phyloP scores from a whole-genome alignment of 2,329 filamentous ascomycete species.

The Pyrenophora teres region DNA sequence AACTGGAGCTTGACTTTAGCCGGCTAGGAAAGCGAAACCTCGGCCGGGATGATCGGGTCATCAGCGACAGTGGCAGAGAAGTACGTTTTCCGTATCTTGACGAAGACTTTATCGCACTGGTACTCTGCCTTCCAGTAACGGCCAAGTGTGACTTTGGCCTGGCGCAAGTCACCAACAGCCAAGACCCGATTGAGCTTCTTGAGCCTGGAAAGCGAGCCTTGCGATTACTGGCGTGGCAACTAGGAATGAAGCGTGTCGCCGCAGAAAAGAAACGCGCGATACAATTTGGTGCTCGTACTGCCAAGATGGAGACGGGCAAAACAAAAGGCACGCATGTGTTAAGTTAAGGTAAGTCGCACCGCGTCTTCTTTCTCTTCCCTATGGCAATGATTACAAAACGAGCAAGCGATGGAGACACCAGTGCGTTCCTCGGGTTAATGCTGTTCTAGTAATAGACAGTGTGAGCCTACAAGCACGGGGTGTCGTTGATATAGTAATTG shows the following conservation, averaged over 20 bases:
- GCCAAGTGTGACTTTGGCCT: constrained; percentile 86
- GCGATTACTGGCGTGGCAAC: constrained; percentile 72
- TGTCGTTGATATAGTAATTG: constrained; percentile 26
- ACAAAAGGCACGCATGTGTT: constrained; percentile 55
- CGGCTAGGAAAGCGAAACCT: constrained; percentile 92
- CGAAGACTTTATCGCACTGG: constrained; percentile 82
- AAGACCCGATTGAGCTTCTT: constrained; percentile 49
- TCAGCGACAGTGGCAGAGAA: constrained; percentile 87
- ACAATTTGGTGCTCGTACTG: constrained; percentile 50
- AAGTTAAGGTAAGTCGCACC: constrained; percentile 27
- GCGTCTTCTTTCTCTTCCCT: constrained; percentile 2
- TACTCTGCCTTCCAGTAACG: constrained; percentile 73
- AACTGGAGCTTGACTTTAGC: constrained; percentile 82
- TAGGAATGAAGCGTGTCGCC: constrained; percentile 74
- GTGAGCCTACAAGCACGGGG: constrained; percentile 22
- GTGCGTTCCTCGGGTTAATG: constrained; percentile 22
- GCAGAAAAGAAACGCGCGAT: constrained; percentile 92
- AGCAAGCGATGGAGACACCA: constrained; percentile 36
- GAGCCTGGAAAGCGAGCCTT: constrained; percentile 83
- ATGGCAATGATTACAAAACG: constrained; percentile 39
- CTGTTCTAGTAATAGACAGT: constrained; percentile 1
- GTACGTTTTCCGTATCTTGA: constrained; percentile 90
- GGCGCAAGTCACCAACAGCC: constrained; percentile 19
- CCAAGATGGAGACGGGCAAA: constrained; percentile 54
- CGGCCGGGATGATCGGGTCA: constrained; percentile 88